Evolutionary conservation across 176 grass and related monocot genomes (phyloP), one percentile per base, ranked within the genome.

Genomic region (Hordeum marinum): DNA sequence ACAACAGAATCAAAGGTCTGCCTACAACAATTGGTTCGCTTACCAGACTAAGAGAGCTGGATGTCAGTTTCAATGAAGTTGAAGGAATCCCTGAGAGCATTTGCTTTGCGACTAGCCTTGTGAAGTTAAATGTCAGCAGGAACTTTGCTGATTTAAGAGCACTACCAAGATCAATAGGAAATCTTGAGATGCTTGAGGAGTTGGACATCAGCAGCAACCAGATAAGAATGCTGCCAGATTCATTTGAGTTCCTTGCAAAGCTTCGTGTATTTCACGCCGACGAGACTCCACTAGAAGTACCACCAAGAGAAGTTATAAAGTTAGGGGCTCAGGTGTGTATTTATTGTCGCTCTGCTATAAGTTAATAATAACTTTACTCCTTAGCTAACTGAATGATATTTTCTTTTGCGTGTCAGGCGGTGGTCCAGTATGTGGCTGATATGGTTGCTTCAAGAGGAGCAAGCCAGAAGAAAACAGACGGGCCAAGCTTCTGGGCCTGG

Each of bases 141-240:
- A 99, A 99, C 63, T 99, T 99, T 68, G 93, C 96, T 0, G 96
- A 99, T 71, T 92, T 99, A 83, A 93, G 79, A 52, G 40, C 82
- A 46, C 84, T 99, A 9, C 96, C 96, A 74, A 84, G 76, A 80
- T 95, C 96, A 59, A 94, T 99, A 73, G 96, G 93, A 42, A 90
- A 99, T 88, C 91, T 99, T 82, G 96, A 99, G 76, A 90, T 99
- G 84, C 87, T 99, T 46, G 93, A 99, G 82, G 96, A 99, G 82
- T 67, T 99, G 75, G 93, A 99, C 74, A 94, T 99, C 58, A 99
- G 96, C 73, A 96, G 87, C 79, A 95, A 99, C 88, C 96, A 99
- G 96, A 94, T 99, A 83, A 85, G 82, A 26, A 78, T 92, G 76
- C 48, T 99, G 75, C 96, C 93, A 54, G 91, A 99, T 74, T 92